A percentile compares a stretch with the other conserved stretches of the same genome.
These are phyloP conservation scores for Primulina tabacum DNA, from an alignment of 257 asterid species.

Conservation along the genomic window DNA sequence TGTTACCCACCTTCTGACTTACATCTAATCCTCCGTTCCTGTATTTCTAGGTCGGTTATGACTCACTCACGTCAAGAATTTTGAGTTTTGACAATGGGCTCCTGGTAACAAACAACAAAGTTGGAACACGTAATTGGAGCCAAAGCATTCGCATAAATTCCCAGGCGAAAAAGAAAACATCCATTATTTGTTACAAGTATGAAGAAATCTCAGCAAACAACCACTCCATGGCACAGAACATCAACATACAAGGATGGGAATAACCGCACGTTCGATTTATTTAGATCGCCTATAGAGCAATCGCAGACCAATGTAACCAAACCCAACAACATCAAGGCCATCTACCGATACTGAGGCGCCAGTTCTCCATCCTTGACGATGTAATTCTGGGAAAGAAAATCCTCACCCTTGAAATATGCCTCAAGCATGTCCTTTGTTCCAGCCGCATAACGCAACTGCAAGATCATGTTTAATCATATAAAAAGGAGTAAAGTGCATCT, in stretches of 20 bases:
- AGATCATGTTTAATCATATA: constrained; percentile 3
- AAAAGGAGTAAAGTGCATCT: background rate
- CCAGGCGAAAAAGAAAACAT: background rate
- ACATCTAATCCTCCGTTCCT: no score
- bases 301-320: background rate
- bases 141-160: background rate
- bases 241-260: background rate
- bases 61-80: no score
- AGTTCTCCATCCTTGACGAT: constrained; percentile 97
- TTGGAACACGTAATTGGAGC: no score
- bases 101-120: no score
- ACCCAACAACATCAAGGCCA: constrained; percentile 17
- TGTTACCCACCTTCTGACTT: no score
- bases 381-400: constrained; percentile 77
- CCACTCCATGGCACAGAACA: background rate
- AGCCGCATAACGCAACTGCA: constrained; percentile 90
- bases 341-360: constrained; percentile 86
- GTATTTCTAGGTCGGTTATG: no score
- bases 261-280: constrained; percentile 10
- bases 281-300: constrained; percentile 10
- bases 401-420: constrained; percentile 90
- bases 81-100: no score
- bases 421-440: constrained; percentile 97
- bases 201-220: background rate
- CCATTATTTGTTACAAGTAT: background rate